A percentile compares a stretch with the other conserved stretches of the same genome.
Conservation (phyloP, 73 alveolate genomes). For the Paraurostyla sp. region DNA sequence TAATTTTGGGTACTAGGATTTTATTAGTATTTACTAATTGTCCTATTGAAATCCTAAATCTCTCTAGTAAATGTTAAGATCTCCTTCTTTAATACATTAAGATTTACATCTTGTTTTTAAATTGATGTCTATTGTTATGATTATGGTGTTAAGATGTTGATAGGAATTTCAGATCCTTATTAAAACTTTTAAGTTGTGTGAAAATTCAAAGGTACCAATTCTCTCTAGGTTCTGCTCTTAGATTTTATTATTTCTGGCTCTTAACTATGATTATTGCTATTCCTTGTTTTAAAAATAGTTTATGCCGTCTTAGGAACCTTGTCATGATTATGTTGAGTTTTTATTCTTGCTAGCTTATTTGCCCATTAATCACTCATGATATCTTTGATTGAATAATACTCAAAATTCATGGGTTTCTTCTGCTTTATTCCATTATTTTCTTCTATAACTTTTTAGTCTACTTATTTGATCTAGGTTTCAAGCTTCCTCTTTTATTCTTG, state of each 20-base stretch:
- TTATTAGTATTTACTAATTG: too few species aligned
- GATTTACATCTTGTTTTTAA: neutral
- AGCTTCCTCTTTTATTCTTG: slow-evolving; percentile 12
- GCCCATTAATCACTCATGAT: slow-evolving; percentile 49
- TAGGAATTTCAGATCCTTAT: too few species aligned
- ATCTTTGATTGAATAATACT: slow-evolving; percentile 26
- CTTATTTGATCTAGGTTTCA: neutral
- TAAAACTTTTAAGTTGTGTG: too few species aligned
- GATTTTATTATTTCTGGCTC: too few species aligned
- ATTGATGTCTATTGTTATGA: neutral
- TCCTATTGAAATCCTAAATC: neutral
- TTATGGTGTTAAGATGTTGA: neutral
- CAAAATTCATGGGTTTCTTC: slow-evolving; percentile 37
- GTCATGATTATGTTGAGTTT: neutral
- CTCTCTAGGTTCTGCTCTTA: too few species aligned
- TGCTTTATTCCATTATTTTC: neutral
- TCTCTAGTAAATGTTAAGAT: neutral
- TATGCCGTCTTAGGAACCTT: too few species aligned
- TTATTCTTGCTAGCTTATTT: neutral
- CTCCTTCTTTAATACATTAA: slow-evolving; percentile 4
- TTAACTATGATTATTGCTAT: too few species aligned
- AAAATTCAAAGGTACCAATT: too few species aligned
- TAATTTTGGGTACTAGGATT: too few species aligned
- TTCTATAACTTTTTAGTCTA: neutral
- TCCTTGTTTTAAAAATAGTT: too few species aligned